These are phyloP conservation scores for Scheffersomyces amazonensis DNA, from an alignment of 805 yeast species.

Conservation along the genomic window DNA sequence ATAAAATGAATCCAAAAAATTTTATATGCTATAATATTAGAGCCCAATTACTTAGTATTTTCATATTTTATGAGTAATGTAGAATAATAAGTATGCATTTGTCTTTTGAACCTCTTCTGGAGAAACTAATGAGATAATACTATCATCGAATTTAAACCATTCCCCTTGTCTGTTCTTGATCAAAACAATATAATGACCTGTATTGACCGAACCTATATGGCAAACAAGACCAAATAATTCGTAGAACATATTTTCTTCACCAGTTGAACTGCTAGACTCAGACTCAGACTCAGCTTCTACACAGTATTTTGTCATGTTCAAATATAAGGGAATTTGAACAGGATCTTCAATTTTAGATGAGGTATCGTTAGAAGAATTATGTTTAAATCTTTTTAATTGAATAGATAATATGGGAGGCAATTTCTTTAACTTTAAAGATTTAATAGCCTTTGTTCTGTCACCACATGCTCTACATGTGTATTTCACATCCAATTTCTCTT, in stretches of 20 bases:
- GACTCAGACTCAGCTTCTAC: slow-evolving; percentile 50
- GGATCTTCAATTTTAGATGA: slow-evolving; percentile 74
- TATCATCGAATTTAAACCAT: slow-evolving; percentile 94
- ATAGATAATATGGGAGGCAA: slow-evolving; percentile 78
- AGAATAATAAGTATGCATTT: slow-evolving; percentile 79
- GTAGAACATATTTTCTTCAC: slow-evolving; percentile 45
- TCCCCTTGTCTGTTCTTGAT: slow-evolving; percentile 68
- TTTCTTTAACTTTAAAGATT: slow-evolving; percentile 64
- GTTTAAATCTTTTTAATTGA: slow-evolving; percentile 81
- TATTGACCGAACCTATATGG: slow-evolving; percentile 90
- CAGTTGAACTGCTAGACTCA: slow-evolving; percentile 10
- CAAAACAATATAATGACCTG: slow-evolving; percentile 89
- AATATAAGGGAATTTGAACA: slow-evolving; percentile 66
- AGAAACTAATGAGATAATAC: slow-evolving; percentile 65
- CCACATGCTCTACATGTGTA: slow-evolving; percentile 71
- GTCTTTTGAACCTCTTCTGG: slow-evolving; percentile 64
- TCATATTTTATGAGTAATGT: slow-evolving; percentile 53
- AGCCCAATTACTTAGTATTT: too few relatives aligned
- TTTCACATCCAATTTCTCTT: slow-evolving; percentile 72
- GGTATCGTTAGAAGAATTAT: slow-evolving; percentile 42
- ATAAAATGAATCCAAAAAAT: too few relatives aligned
- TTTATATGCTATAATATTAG: too few relatives aligned
- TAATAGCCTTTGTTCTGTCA: slow-evolving; percentile 58
- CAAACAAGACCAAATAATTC: slow-evolving; percentile 85
- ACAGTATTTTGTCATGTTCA: slow-evolving; percentile 68